A percentile compares a stretch with the other conserved stretches of the same genome.
Conservation (phyloP, 495 filamentous ascomycete species). For the Immersiella caudata region DNA sequence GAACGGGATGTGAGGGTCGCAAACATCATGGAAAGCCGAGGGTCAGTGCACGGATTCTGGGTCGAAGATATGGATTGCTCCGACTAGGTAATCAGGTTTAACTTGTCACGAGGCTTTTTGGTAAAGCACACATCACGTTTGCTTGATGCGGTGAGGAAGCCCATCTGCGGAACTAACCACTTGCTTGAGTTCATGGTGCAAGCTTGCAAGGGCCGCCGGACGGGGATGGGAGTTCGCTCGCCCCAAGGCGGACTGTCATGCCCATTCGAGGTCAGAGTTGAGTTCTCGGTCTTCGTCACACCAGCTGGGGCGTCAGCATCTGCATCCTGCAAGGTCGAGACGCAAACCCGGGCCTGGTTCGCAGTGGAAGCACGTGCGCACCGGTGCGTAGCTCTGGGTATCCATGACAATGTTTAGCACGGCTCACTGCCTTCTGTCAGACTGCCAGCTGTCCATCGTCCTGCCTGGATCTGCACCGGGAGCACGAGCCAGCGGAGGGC, state of each 20-base stretch:
- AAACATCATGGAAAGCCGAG: not conserved
- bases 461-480: slow-evolving; percentile 9
- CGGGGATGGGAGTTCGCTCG: not conserved
- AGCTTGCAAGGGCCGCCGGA: too few relatives aligned
- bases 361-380: not conserved
- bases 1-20: not conserved
- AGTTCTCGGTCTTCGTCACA: not conserved
- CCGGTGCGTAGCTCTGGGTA: not conserved
- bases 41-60: not conserved
- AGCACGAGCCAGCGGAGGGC: not conserved
- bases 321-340: not conserved
- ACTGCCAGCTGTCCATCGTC: not conserved
- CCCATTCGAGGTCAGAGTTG: not conserved
- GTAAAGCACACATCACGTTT: not conserved
- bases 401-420: not conserved
- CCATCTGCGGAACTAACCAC: not conserved
- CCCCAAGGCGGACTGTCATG: not conserved
- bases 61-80: too few relatives aligned
- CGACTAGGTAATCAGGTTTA: not conserved
- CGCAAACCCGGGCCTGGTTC: too few relatives aligned
- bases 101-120: not conserved
- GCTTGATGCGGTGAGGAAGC: not conserved
- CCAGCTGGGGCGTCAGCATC: not conserved
- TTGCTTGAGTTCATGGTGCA: too few relatives aligned
- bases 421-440: not conserved